Evolutionary conservation across 352 stramenopile genomes (phyloP).

Genomic region (Globisporangium sylvaticum): DNA sequence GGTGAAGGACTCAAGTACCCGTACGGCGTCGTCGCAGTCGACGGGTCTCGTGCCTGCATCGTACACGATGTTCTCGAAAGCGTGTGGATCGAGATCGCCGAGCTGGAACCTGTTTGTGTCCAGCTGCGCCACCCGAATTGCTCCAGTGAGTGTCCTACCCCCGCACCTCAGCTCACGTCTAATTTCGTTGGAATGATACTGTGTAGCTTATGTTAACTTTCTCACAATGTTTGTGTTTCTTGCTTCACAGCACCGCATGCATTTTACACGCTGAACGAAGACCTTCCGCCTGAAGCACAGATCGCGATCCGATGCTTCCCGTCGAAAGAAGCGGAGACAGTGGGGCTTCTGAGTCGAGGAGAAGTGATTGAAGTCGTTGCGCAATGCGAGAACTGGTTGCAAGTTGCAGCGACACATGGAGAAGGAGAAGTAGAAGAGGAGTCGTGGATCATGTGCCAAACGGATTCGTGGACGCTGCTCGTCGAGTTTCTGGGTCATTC

Average conservation of each 20-base stretch:
- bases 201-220: not conserved
- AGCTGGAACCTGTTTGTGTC: slow-evolving; percentile 45
- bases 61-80: slow-evolving; percentile 39
- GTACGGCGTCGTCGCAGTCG: slow-evolving; percentile 40
- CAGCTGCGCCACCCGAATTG: slow-evolving; percentile 40
- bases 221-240: not conserved
- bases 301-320: slow-evolving; percentile 63
- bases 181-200: slow-evolving; percentile 12
- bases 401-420: slow-evolving; percentile 22
- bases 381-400: slow-evolving; percentile 49
- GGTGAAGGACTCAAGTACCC: slow-evolving; percentile 33
- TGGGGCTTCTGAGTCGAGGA: slow-evolving; percentile 46
- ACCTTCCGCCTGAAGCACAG: slow-evolving; percentile 53
- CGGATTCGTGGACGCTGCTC: slow-evolving; percentile 42
- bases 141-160: slow-evolving; percentile 30
- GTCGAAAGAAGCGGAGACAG: slow-evolving; percentile 52
- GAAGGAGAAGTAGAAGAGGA: slow-evolving; percentile 15
- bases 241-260: slow-evolving; percentile 31
- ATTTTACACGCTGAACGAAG: slow-evolving; percentile 56
- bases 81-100: slow-evolving; percentile 51
- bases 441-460: slow-evolving; percentile 73
- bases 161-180: not conserved
- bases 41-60: slow-evolving; percentile 26
- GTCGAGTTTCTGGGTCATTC: slow-evolving; percentile 30
- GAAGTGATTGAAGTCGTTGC: slow-evolving; percentile 54